These are phyloP conservation scores for Pouteria glomerata DNA, from an alignment of 148 eudicot species.

Conservation along the genomic window DNA sequence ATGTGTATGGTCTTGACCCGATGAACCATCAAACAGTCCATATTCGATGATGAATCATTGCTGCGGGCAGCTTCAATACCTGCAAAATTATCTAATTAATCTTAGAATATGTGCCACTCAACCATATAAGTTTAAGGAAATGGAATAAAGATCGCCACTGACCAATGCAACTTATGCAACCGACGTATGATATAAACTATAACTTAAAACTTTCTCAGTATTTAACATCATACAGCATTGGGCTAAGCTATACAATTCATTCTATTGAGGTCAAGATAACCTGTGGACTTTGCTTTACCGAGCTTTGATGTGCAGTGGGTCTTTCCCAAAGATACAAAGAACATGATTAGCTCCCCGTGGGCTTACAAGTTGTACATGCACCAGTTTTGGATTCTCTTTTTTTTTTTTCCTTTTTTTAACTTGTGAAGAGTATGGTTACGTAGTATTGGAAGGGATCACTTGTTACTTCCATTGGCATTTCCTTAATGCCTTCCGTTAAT, in stretches of 20 bases:
- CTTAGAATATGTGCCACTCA: not conserved
- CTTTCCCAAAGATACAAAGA: no score
- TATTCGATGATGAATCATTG: conserved; percentile 47
- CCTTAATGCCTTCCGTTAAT: no score
- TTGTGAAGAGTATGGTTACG: no score
- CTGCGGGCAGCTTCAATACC: no score
- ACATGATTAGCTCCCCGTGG: no score
- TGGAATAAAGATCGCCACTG: not conserved
- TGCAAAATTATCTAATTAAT: conserved; percentile 14
- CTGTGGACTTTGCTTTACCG: no score
- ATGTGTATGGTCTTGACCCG: conserved; percentile 21
- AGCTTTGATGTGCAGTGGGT: no score
- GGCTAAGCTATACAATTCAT: not conserved
- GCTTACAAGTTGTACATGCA: no score
- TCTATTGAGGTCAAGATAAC: not conserved
- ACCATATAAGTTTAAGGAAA: not conserved
- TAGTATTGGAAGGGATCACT: no score
- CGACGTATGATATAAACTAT: not conserved
- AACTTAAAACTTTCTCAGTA: not conserved
- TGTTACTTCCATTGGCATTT: no score
- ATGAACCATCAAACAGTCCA: conserved; percentile 31
- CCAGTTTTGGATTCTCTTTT: no score
- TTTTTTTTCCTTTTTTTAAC: no score
- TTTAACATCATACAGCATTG: not conserved
- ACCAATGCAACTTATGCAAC: not conserved